These are phyloP conservation scores for Podospora comata DNA, from an alignment of 495 filamentous ascomycete species.

Conservation along the genomic window DNA sequence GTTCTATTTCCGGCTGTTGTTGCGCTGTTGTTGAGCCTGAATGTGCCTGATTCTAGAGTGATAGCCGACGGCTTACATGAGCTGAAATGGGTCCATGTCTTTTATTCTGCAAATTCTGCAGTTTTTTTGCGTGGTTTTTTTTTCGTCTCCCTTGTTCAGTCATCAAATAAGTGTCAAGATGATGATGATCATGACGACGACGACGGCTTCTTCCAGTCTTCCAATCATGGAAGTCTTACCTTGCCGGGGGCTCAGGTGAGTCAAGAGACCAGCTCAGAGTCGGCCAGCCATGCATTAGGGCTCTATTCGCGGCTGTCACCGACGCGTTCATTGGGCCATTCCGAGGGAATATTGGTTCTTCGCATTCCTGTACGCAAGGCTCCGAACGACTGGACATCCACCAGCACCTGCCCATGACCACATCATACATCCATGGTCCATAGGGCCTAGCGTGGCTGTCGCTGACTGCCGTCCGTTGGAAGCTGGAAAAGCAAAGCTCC, in stretches of 20 bases:
- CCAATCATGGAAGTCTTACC: not conserved
- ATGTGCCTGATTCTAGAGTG: not conserved
- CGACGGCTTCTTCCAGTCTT: not conserved
- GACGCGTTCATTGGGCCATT: too few species aligned
- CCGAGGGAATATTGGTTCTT: not conserved
- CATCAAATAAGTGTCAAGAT: too few species aligned
- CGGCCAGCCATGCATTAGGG: not conserved
- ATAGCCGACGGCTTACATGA: conserved; percentile 6
- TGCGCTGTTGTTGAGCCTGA: not conserved
- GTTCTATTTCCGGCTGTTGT: not conserved
- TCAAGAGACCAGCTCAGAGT: not conserved
- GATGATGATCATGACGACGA: too few species aligned
- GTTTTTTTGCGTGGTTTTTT: not conserved
- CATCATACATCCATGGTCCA: too few species aligned
- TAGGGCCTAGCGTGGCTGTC: not conserved
- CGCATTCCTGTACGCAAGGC: not conserved
- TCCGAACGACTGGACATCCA: not conserved
- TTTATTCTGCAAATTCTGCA: not conserved
- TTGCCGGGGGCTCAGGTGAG: not conserved
- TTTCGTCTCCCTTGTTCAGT: not conserved
- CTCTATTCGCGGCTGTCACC: not conserved
- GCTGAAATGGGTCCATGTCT: not conserved
- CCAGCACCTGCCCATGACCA: too few species aligned
- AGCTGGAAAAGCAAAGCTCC: not conserved
- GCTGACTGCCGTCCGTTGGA: not conserved